Percentiles rank a stretch among this genome's conserved stretches.
Conservation (phyloP, 305 asterid species). For the Euphrasia arctica region DNA sequence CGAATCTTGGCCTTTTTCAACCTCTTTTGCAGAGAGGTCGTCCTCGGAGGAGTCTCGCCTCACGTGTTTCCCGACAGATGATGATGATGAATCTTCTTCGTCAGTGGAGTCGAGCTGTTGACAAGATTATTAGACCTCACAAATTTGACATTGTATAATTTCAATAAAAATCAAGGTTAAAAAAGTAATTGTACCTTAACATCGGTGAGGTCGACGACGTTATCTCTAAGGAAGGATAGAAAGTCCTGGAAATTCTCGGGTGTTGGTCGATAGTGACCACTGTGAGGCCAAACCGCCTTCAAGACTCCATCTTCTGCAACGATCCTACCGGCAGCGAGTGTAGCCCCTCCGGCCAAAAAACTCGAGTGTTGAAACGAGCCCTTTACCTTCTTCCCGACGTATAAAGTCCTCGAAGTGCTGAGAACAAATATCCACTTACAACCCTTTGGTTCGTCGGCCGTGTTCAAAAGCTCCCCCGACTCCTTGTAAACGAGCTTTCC, state of each 20-base stretch:
- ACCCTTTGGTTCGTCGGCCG: slow-evolving; percentile 8
- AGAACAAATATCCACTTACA: slow-evolving; percentile 14
- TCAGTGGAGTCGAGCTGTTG: slow-evolving; percentile 11
- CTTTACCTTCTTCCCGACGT: slow-evolving; percentile 8
- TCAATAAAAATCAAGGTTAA: background rate
- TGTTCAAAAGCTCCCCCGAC: slow-evolving; percentile 12
- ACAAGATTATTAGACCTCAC: background rate
- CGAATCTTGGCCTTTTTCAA: background rate
- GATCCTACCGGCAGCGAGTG: slow-evolving; percentile 5
- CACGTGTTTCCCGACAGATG: slow-evolving; percentile 4
- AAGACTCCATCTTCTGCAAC: slow-evolving; percentile 9
- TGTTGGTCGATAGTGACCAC: slow-evolving; percentile 13
- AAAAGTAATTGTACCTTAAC: slow-evolving; percentile 10
- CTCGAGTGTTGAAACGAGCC: slow-evolving; percentile 17
- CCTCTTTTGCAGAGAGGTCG: background rate
- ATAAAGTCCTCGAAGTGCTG: slow-evolving; percentile 8
- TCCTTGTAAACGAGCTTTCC: slow-evolving; percentile 8
- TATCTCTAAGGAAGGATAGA: background rate
- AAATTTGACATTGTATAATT: background rate
- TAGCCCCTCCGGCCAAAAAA: slow-evolving; percentile 17
- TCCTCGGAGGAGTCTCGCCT: slow-evolving; percentile 5
- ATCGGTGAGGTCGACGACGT: slow-evolving; percentile 5
- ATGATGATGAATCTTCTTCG: slow-evolving; percentile 1
- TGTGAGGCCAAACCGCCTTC: slow-evolving; percentile 18
- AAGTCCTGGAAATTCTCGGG: slow-evolving; percentile 13